Percentiles rank a stretch among this genome's conserved stretches.
phyloP scores from a whole-genome alignment of 2,329 filamentous ascomycete genomes.

The Harringtonia lauricola region DNA sequence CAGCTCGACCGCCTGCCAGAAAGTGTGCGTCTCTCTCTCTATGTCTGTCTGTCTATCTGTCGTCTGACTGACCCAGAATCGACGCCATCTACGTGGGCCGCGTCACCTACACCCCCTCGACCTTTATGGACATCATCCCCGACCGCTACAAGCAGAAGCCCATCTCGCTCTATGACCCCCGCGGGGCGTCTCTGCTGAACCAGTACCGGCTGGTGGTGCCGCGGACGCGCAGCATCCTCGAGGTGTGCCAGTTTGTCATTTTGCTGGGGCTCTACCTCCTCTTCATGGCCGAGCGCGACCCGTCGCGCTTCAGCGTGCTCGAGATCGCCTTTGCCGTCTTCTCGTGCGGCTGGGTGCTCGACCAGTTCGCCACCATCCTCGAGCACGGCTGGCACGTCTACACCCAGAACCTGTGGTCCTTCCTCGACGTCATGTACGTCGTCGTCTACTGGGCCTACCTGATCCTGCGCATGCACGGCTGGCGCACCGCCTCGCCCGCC shows the following conservation, averaged over 20 bases:
- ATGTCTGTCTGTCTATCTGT: background rate
- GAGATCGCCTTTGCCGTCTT: constrained; percentile 65
- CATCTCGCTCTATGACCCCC: constrained; percentile 70
- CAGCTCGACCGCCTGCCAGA: constrained; percentile 66
- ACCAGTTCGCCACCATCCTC: constrained; percentile 65
- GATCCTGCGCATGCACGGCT: constrained; percentile 54
- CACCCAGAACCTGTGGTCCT: constrained; percentile 81
- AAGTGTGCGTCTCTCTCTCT: constrained; percentile 41
- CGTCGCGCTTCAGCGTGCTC: constrained; percentile 39
- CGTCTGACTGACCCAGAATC: constrained; percentile 30
- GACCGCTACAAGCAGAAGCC: constrained; percentile 79
- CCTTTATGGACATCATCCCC: constrained; percentile 73
- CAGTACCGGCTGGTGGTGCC: constrained; percentile 80
- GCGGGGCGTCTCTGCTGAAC: constrained; percentile 64
- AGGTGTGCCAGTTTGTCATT: constrained; percentile 61
- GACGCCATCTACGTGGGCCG: constrained; percentile 73
- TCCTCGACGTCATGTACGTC: constrained; percentile 72
- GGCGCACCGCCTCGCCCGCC: constrained; percentile 34
- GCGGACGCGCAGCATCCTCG: constrained; percentile 63
- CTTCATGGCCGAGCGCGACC: constrained; percentile 59
- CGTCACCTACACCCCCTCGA: constrained; percentile 71
- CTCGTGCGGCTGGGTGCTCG: constrained; percentile 66
- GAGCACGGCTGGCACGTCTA: constrained; percentile 71
- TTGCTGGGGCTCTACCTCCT: constrained; percentile 58
- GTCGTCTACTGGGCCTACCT: constrained; percentile 60